Evolutionary conservation across 768 basidiomycete species (phyloP), one percentile per base, ranked within the genome.

Genomic region (Boletus insuetus): DNA sequence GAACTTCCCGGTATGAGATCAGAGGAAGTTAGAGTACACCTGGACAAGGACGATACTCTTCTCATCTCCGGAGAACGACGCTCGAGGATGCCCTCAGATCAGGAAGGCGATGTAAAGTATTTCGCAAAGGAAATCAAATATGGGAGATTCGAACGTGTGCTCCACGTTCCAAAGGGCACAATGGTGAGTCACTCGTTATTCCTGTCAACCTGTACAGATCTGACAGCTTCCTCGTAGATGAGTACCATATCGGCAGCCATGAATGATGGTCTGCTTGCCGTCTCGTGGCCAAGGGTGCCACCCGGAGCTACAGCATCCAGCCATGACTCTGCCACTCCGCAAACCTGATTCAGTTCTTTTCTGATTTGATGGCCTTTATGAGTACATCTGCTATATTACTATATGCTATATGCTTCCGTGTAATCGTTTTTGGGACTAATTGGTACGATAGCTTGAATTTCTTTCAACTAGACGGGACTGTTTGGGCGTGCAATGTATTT

Each of bases 1-100:
- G 76, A 77, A 51, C 66, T 78, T 17, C 76, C 76, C 17, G 76
- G 76, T 19, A 60, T 78, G 51, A 69, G 68, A 29, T 62, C 66
- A 19, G 68, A 73, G 20, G 69, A 76, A 14, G 56, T 77, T 5
- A 62, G 56, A 12, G 68, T 78, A 6, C 67, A 69, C 29, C 59
- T 77, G 0, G 70, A 73, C 35, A 60, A 59, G 34, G 54, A 65
- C 53, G 64, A 64, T 3, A 46, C 51, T 0, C 68, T 77, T 17
- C 58, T 74, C 41, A 54, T 77, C 41, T 71, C 73, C 4, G 77
- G 76, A 13, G 66, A 70, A 42, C 72, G 76, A 4, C 52, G 38
- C 0, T 46, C 56, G 0, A 61, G 48, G 37, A 48, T 53, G 8
- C 62, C 60, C 53, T 61, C 58, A 17, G 59, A 57, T 48, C 63